Conservation (phyloP, 2,329 filamentous ascomycete genomes). For the Trichophyton benhamiae region DNA sequence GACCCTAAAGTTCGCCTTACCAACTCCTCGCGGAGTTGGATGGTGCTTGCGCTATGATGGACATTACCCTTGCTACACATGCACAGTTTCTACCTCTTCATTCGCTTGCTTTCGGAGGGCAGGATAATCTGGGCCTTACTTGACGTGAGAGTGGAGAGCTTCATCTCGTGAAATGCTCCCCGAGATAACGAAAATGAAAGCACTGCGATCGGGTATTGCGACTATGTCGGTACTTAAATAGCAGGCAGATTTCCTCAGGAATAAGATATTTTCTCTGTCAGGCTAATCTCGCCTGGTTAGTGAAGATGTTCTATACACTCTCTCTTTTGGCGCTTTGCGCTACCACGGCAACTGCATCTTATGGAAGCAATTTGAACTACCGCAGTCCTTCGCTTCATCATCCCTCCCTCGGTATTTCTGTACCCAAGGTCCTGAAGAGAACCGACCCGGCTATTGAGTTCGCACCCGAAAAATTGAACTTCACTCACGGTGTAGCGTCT, state of each 20-base stretch:
- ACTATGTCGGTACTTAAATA: background rate
- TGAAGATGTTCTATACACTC: conserved; percentile 1
- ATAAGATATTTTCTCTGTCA: background rate
- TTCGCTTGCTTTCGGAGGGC: background rate
- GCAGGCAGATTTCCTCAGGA: background rate
- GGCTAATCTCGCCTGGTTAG: background rate
- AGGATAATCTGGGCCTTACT: background rate
- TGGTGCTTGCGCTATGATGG: background rate
- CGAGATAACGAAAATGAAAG: background rate
- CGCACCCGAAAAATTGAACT: conserved; percentile 41
- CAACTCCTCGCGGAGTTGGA: background rate
- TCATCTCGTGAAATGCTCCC: background rate
- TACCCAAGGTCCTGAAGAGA: conserved; percentile 48
- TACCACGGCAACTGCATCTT: conserved; percentile 8
- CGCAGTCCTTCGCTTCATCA: conserved; percentile 54
- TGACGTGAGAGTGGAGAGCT: background rate
- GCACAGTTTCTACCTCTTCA: background rate
- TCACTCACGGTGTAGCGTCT: conserved; percentile 52
- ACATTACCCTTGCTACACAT: conserved; percentile 1
- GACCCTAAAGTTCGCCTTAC: background rate
- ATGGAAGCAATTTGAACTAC: conserved; percentile 36
- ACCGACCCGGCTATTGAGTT: conserved; percentile 36
- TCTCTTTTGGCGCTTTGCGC: conserved; percentile 8
- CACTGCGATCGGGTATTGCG: background rate
- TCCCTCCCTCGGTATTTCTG: conserved; percentile 50